Evolutionary conservation across 169 alveolate genomes (phyloP).

Genomic region (Ichthyophthirius multifiliis): DNA sequence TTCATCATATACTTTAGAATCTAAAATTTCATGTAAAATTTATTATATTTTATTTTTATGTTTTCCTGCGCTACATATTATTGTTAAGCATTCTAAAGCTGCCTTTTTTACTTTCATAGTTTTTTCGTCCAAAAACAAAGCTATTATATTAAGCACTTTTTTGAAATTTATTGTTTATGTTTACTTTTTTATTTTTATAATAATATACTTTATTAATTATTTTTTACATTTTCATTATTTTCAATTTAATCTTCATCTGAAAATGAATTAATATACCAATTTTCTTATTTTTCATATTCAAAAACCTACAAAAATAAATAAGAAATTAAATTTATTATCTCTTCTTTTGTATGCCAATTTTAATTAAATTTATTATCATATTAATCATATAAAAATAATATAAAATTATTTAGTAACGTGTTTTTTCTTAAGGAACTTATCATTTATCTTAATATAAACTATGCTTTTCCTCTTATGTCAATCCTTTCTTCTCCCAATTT

Average conservation of each 20-base stretch:
- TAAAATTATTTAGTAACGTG: background rate
- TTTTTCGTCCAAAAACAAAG: background rate
- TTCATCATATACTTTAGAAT: background rate
- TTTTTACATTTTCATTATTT: background rate
- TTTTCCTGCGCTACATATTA: background rate
- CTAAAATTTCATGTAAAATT: background rate
- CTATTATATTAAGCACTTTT: background rate
- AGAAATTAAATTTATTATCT: background rate
- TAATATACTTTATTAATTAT: no score
- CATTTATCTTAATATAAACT: background rate
- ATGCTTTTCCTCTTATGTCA: background rate
- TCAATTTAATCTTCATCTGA: background rate
- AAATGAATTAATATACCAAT: background rate
- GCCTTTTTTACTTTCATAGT: background rate
- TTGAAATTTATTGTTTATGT: no score
- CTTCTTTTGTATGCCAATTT: slow-evolving; percentile 2
- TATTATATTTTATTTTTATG: background rate
- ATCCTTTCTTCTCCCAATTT: slow-evolving; percentile 5
- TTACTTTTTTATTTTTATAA: no score
- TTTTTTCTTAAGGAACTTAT: background rate
- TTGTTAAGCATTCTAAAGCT: background rate
- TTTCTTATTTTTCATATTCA: background rate
- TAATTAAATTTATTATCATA: background rate
- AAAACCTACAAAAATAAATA: background rate
- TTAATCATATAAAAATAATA: background rate